Base-by-base conservation (phyloP, 2,329 filamentous ascomycete genomes). In the Colletotrichum destructivum region DNA sequence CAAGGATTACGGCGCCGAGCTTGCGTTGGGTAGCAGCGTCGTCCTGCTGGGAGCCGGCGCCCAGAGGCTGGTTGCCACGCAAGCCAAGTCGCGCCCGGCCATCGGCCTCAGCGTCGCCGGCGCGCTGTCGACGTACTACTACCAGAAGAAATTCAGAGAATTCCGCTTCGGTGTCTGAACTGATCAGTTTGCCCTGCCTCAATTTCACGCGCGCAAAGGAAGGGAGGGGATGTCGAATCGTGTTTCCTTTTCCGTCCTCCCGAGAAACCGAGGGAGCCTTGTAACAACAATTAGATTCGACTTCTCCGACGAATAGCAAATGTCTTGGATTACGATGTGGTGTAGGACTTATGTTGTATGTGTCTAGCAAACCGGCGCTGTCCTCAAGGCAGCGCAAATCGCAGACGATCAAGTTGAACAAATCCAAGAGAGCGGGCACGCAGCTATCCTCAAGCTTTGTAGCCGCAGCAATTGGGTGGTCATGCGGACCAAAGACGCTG, bases 1-100 rank as follows among this genome's bases (percentile, higher is more conserved):
- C 76, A 82, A 82, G 75, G 82, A 84, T 76, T 83, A 84, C 62
- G 82, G 82, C 46, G 76, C 82, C 12, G 82, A 84, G 77, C 77
- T 84, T 44, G 82, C 82, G 2, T 78, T 84, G 5, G 82, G 79
- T 47, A 84, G 81, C 75, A 84, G 82, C 69, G 71, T 83, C 46
- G 73, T 81, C 3, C 73, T 84, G 18, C 77, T 80, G 12, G 82
- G 79, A 12, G 82, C 82, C 0, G 81, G 81, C n/a, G 74, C 81
- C 16, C 81, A 81, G 12, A 76, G 82, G 31, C 79, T 82, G 38
- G 78, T 83, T 73, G 82, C 82, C 76, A 84, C 82, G 13, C 78
- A 78, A 23, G 82, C 74, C 1, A 78, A 78, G 59, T 80, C 82
- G 0, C 82, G 81, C 12, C 78, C 82, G 5, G 81, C 82, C 0